phyloP scores from a whole-genome alignment of 108 stramenopile species.

The Cyclotella sp. region DNA sequence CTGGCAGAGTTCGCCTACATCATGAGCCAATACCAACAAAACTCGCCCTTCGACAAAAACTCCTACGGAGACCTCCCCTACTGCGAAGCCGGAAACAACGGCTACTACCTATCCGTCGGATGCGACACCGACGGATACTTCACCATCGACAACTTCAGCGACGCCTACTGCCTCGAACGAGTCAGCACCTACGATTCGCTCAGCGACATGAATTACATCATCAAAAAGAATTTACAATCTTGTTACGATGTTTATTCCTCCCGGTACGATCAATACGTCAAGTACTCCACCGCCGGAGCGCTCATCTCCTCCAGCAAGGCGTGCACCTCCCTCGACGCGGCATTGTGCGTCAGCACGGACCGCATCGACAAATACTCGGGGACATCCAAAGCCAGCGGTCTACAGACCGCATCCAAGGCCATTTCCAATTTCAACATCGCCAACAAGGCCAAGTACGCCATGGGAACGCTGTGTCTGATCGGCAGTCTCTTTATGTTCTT shows the following conservation, averaged over 20 bases:
- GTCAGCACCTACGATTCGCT: constrained; percentile 65
- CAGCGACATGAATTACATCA: constrained; percentile 60
- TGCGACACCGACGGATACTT: constrained; percentile 70
- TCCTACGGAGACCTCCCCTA: constrained; percentile 60
- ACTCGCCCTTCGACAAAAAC: constrained; percentile 50
- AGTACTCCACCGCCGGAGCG: constrained; percentile 56
- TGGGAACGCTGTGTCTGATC: constrained; percentile 76
- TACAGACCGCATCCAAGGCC: constrained; percentile 30
- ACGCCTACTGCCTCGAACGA: constrained; percentile 72
- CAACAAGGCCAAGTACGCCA: constrained; percentile 86
- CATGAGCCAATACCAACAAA: constrained; percentile 58
- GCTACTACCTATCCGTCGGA: constrained; percentile 71
- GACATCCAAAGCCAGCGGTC: constrained; percentile 5
- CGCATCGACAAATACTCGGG: constrained; percentile 32
- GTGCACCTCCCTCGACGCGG: constrained; percentile 65
- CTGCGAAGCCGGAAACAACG: constrained; percentile 65
- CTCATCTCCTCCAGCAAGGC: constrained; percentile 63
- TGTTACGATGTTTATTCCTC: constrained; percentile 49
- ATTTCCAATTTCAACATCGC: constrained; percentile 45
- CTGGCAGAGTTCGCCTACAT: constrained; percentile 75
- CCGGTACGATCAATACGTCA: constrained; percentile 36
- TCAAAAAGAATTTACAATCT: constrained; percentile 46
- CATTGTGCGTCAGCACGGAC: constrained; percentile 55
- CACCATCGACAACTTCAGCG: constrained; percentile 72
- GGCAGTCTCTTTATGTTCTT: constrained; percentile 89